Evolutionary conservation across 805 yeast species (phyloP), one percentile per base, ranked within the genome.

Genomic region (Candida ovalis): DNA sequence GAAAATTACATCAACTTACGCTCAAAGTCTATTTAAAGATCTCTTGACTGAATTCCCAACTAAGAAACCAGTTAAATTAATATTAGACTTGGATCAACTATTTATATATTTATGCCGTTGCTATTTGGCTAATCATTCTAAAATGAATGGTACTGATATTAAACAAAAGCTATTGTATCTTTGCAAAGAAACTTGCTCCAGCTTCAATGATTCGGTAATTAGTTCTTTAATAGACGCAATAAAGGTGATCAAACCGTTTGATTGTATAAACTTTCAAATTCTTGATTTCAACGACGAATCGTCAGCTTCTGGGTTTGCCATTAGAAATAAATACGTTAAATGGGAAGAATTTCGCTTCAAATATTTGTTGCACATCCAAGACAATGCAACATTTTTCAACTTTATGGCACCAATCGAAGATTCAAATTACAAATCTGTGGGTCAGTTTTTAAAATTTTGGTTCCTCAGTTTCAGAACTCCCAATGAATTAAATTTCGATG

Each of bases 361-460:
- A 17, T 57, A 50, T 38, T 45, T 52, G 19, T 33, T 57, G 18
- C 59, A 55, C 40, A 15, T 57, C 2, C 59, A 55, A 40, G 61
- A 57, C 22, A 24, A 35, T 37, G 49, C 47, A 10, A 55, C 59
- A 2, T 28, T 40, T n/a, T 57, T 45, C 45, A 57, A 55, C 39
- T 57, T 57, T 27, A 17, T 57, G 45, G 15, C 50, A 3, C 61
- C 61, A 13, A 24, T 57, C 25, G 54, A 54, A 19, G 48, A 48
- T 32, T 48, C 55, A 9, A 50, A 48, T 22, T 45, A 32, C 37
- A 25, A 33, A 8, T 18, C 51, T 13, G 53, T 57, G 24, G 54
- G 49, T 1, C 41, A 49, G 13, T 40, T 52, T 19, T 27, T 55
- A 40, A 49, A 47, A 40, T 55, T 49, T 42, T 45, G 54, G 47